These are phyloP conservation scores for Lasiodiplodia sp. DNA, from an alignment of 2,329 filamentous ascomycete genomes.

Conservation along the genomic window DNA sequence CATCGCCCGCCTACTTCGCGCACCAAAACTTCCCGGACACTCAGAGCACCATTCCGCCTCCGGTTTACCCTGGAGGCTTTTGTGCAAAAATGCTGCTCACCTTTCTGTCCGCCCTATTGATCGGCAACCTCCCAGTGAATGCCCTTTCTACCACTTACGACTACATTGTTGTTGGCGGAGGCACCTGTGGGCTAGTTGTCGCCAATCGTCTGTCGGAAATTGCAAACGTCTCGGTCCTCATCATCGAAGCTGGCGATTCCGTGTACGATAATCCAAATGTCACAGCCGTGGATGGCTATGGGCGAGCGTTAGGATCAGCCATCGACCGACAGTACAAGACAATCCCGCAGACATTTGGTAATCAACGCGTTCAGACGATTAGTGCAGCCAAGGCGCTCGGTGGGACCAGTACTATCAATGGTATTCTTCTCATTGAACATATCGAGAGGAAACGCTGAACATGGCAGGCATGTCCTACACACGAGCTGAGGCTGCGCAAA, in stretches of 20 bases:
- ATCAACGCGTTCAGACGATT: conserved; percentile 32
- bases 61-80: neutral
- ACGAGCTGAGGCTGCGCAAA: conserved; percentile 42
- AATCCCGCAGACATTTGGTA: conserved; percentile 47
- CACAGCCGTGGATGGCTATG: conserved; percentile 37
- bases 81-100: neutral
- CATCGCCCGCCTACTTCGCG: neutral
- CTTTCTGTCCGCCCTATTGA: neutral
- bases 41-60: neutral
- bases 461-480: conserved; percentile 45
- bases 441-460: neutral
- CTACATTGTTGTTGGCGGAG: conserved; percentile 47
- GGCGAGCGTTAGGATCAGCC: conserved; percentile 35
- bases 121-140: no score
- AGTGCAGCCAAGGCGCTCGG: conserved; percentile 52
- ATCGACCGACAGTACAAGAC: conserved; percentile 54
- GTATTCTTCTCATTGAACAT: conserved; percentile 26
- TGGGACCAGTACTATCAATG: conserved; percentile 55
- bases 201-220: conserved; percentile 62
- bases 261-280: conserved; percentile 42
- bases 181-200: conserved; percentile 57
- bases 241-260: conserved; percentile 36
- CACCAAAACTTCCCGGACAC: neutral
- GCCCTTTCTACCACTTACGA: conserved; percentile 33
- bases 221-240: conserved; percentile 53